Base-by-base conservation (phyloP, 2,329 filamentous ascomycete genomes). In the Fusarium mexicanum region DNA sequence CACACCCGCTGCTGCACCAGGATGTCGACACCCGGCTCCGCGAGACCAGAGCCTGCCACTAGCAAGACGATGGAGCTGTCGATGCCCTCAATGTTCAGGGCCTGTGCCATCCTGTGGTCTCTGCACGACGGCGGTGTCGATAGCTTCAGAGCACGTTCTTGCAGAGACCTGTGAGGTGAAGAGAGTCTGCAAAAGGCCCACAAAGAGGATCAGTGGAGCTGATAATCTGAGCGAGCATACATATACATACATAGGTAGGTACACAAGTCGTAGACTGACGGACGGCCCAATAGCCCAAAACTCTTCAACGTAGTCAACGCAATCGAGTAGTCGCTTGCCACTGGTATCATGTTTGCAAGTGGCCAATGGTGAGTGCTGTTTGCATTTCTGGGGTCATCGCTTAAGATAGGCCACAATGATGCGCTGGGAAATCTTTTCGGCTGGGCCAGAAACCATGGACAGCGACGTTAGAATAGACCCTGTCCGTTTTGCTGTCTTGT, bases 1-100 rank as follows among this genome's bases (percentile, higher is more conserved):
- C 48, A 51, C 61, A 68, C 41, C 40, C 63, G 37, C 31, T 31
- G 51, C 58, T 64, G 40, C 37, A 67, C 72, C 72, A 71, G 77
- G 74, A 69, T 78, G 72, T 71, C 50, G 57, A 61, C 47, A 78
- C 74, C 77, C 76, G 77, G 77, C 78, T 79, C 77, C 77, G 76
- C 77, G 77, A 78, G 61, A 64, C 63, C 65, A 64, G 73, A 67
- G 75, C 50, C 58, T 61, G 70, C 46, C 67, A 76, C 75, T 78
- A 77, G 69, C 57, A 66, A 47, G 51, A 40, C 38, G 57, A 76
- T 68, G 64, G 74, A 78, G 69, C 69, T 76, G 75, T 71, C 68
- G 63, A 74, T 76, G 57, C 50, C 62, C 71, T 75, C 66, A 60
- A 67, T 69, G 40, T 69, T 69, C 60, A 66, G 51, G 64, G 69